phyloP scores from a whole-genome alignment of 2,329 filamentous ascomycete genomes.

The Penicillium palitans region DNA sequence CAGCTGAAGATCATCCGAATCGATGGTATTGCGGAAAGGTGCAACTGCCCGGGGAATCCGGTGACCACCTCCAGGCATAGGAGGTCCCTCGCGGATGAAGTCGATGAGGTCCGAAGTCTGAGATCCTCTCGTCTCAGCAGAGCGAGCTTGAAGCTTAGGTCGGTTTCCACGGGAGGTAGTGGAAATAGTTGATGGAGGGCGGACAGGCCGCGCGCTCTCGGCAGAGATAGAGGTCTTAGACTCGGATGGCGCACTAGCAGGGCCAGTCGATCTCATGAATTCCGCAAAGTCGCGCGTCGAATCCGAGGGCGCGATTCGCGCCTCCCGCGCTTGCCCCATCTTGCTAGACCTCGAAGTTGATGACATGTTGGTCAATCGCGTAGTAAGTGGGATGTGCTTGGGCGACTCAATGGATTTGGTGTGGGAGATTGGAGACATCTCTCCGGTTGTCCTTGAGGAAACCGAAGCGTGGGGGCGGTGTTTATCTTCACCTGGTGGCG shows the following conservation, averaged over 20 bases:
- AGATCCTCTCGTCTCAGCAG: constrained; percentile 62
- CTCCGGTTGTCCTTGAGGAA: constrained; percentile 21
- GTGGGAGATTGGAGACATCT: constrained; percentile 20
- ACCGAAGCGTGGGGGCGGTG: constrained; percentile 23
- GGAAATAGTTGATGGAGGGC: constrained; percentile 19
- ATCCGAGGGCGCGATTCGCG: constrained; percentile 63
- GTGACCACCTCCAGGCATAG: constrained; percentile 59
- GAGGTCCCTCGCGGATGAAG: constrained; percentile 87
- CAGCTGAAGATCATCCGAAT: constrained; percentile 70
- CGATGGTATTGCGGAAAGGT: constrained; percentile 80
- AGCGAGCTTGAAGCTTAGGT: constrained; percentile 67
- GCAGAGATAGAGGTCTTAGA: background rate
- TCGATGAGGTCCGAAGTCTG: constrained; percentile 88
- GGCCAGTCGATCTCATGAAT: constrained; percentile 83
- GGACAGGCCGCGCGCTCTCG: constrained; percentile 12
- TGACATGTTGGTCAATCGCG: constrained; percentile 10
- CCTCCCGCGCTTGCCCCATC: constrained; percentile 64
- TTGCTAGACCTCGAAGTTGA: constrained; percentile 25
- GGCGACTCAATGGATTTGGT: constrained; percentile 27
- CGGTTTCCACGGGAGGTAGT: constrained; percentile 25
- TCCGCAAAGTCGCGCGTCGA: constrained; percentile 82
- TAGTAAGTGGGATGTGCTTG: constrained; percentile 29
- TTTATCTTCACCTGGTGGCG: constrained; percentile 32
- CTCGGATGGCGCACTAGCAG: constrained; percentile 38
- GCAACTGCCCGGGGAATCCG: constrained; percentile 81